Evolutionary conservation across 1,284 basidiomycete species (phyloP), one percentile per base, ranked within the genome.

Genomic region (Mixia osmundae): DNA sequence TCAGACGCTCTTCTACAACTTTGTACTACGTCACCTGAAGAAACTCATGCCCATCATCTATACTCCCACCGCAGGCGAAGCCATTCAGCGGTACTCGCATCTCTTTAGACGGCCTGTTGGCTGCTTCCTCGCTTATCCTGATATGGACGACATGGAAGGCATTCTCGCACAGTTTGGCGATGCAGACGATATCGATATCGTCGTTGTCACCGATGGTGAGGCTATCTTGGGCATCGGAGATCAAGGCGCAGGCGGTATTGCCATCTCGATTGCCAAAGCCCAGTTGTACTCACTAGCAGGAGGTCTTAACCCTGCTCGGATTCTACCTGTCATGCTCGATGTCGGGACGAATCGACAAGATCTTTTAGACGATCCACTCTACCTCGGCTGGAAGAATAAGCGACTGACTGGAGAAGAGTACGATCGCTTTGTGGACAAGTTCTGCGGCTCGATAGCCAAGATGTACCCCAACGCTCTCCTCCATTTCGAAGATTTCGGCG

Each of bases 181-280:
- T 18, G 60, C 55, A n/a, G 43, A 50, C 19, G 35, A 49, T 36
- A 49, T 51, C 38, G 40, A 43, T 24, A 51, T 51, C 16, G 42
- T 33, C 21, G 58, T 60, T 39, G 52, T 59, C 25, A 60, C 58
- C 4, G 85, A 91, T 58, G 85, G 83, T 60, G 83, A 77, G 12
- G 72, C 85, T 38, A 89, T 94, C 48, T 67, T 94, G 19, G 85
- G 87, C 44, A 61, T 95, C 21, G 87, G 87, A 24, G 87, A 94
- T 54, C 69, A 91, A 15, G 65, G 65, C 14, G 50, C 61, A 27
- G 50, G 60, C 33, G 61, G 61, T 25, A 78, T 89, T 72, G 80
- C 80, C 3, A 94, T 94, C 50, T 71, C 76, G 15, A 76, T 89
- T 43, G 85, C 85, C 30, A 94, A 94, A 58, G 65, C 94, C 10